Conservation (phyloP, 768 basidiomycete species). For the Cantharellus cinnabarinus region DNA sequence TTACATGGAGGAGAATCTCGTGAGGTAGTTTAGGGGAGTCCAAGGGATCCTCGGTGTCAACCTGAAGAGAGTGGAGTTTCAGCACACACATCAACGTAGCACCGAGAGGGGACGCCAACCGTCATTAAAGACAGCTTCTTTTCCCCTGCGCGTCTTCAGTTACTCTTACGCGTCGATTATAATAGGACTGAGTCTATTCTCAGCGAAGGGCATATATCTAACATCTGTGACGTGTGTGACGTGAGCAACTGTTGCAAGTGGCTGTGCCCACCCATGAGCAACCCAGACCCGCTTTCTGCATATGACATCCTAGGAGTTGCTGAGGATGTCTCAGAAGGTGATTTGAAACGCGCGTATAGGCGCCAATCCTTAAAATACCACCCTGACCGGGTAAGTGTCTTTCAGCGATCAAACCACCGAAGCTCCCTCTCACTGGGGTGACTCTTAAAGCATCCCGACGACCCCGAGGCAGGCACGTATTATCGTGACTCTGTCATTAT, state of each 20-base stretch:
- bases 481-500: neutral
- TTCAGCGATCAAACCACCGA: conserved; percentile 7
- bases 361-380: conserved; percentile 68
- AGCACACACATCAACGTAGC: too few species aligned
- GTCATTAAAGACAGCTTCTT: too few species aligned
- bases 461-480: conserved; percentile 49
- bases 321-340: conserved; percentile 49
- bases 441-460: conserved; percentile 41
- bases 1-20: neutral
- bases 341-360: conserved; percentile 63
- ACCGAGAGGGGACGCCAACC: neutral
- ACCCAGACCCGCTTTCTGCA: conserved; percentile 16
- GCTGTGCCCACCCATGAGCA: too few species aligned
- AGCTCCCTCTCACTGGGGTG: neutral
- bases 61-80: too few species aligned
- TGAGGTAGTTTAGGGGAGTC: neutral
- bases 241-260: too few species aligned
- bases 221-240: too few species aligned
- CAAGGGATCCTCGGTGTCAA: too few species aligned
- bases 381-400: conserved; percentile 50
- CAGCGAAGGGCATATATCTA: too few species aligned
- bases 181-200: too few species aligned
- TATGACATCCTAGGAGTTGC: conserved; percentile 50
- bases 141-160: too few species aligned
- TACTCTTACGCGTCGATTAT: too few species aligned